Percentiles rank a stretch among this genome's conserved stretches.
Conservation (phyloP, 2,329 filamentous ascomycete genomes). For the Dendryphion nanum region DNA sequence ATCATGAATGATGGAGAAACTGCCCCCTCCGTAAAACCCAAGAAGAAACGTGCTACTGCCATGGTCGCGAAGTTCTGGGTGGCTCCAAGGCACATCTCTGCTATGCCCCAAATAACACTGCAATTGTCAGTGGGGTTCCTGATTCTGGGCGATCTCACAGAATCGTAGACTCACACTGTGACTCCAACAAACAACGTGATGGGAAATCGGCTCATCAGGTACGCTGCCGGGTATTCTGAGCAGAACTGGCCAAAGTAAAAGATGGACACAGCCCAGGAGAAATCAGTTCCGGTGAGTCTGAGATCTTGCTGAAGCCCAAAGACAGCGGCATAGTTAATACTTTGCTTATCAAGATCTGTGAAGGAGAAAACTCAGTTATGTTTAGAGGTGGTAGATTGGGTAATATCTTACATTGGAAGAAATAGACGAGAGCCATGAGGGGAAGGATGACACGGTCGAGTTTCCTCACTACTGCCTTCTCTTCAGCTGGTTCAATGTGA, state of each 20-base stretch:
- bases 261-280: constrained; percentile 50
- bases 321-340: constrained; percentile 50
- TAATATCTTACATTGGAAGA: constrained; percentile 26
- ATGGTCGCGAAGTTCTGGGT: not conserved
- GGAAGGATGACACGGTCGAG: constrained; percentile 13
- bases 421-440: constrained; percentile 18
- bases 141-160: not conserved
- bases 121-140: constrained; percentile 23
- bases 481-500: constrained; percentile 11
- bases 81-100: not conserved
- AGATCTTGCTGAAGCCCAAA: constrained; percentile 50
- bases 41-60: not conserved
- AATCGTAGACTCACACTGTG: constrained; percentile 44
- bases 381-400: not conserved
- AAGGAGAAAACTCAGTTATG: not conserved
- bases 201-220: constrained; percentile 51
- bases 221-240: constrained; percentile 52
- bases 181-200: constrained; percentile 52
- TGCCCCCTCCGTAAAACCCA: constrained; percentile 42
- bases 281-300: constrained; percentile 45
- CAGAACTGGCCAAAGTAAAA: constrained; percentile 44
- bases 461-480: constrained; percentile 12
- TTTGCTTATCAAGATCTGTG: constrained; percentile 46
- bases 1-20: constrained; percentile 49
- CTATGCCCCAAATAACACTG: constrained; percentile 30